Base-by-base conservation (phyloP, 306 rosid genomes). In the Prunus davidiana region DNA sequence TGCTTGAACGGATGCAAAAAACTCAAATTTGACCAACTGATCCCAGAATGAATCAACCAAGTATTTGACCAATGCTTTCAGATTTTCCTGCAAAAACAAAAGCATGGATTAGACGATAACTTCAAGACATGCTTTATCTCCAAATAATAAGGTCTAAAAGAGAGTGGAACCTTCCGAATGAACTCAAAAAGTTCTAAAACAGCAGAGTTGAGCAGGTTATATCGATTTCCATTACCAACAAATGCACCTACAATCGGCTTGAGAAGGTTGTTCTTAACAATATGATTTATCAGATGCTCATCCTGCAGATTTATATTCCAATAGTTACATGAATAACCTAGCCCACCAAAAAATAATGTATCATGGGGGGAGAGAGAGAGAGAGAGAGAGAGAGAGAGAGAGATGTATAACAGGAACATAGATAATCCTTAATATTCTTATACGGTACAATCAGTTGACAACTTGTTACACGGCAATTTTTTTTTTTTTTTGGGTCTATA, bases 201-300 rank as follows among this genome's bases (percentile, higher is more conserved):
- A 60, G 97, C 91, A 22, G 98, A 94, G 79, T 94, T 84, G 72
- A 94, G 97, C 82, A 94, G 89, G 86, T 94, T 94, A 83, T 94
- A 94, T 60, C 98, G 98, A 84, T 85, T 86, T 60, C 98, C 98
- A 84, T 94, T 94, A 72, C 87, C 75, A 85, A 90, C 86, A 77
- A 94, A 94, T 69, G 86, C 93, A 71, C 87, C 93, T 27, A 91
- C 78, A 84, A 94, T 82, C 81, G 97, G 96, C 85, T 87, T 90
- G 75, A 94, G 93, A 81, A 91, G 90, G 71, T 94, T 89, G 74
- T 90, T 89, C 86, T 82, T 89, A 52, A 87, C 85, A 76, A 94
- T 85, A 87, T 94, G 89, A 77, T 60, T 89, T 41, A 86, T 60
- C 86, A 94, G 82, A 85, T 94, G 97, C 73, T 91, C 98, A 83